Percentiles rank a stretch among this genome's conserved stretches.
These are phyloP conservation scores for Pilobolus umbonatus DNA, from an alignment of 192 early-diverging fungal genomes.

Conservation along the genomic window DNA sequence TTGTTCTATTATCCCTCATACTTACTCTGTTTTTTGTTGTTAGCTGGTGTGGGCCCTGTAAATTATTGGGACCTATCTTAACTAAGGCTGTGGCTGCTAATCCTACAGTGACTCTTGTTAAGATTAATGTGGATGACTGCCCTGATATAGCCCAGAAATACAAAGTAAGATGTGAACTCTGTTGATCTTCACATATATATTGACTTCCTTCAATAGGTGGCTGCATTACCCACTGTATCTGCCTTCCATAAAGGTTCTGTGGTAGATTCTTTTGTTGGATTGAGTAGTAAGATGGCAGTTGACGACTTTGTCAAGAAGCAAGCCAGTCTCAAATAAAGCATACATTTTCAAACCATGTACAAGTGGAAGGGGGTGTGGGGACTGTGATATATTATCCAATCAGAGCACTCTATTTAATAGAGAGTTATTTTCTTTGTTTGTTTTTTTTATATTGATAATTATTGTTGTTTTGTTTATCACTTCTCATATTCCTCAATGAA, in stretches of 20 bases:
- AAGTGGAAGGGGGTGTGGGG: no score
- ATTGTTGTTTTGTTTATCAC: no score
- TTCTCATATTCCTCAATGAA: no score
- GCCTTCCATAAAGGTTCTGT: constrained; percentile 62
- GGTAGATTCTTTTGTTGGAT: constrained; percentile 66
- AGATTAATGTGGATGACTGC: constrained; percentile 72
- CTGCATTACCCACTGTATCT: constrained; percentile 71
- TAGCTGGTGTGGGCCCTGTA: constrained; percentile 86
- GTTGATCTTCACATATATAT: neutral
- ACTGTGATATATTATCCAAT: no score
- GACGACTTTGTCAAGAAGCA: constrained; percentile 51
- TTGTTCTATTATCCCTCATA: neutral
- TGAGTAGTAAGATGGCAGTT: constrained; percentile 38
- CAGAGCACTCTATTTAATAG: no score
- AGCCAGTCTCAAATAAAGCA: no score
- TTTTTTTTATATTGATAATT: no score
- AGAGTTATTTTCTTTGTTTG: no score
- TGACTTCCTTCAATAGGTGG: constrained; percentile 36
- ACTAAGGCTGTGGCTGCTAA: constrained; percentile 56
- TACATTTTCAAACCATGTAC: no score
- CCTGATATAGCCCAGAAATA: constrained; percentile 57
- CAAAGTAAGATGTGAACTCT: constrained; percentile 38
- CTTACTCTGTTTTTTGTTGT: neutral
- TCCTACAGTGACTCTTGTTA: constrained; percentile 66
- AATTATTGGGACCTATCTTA: constrained; percentile 67